Conservation (phyloP, 73 alveolate genomes). For the Paramecium primaurelia region DNA sequence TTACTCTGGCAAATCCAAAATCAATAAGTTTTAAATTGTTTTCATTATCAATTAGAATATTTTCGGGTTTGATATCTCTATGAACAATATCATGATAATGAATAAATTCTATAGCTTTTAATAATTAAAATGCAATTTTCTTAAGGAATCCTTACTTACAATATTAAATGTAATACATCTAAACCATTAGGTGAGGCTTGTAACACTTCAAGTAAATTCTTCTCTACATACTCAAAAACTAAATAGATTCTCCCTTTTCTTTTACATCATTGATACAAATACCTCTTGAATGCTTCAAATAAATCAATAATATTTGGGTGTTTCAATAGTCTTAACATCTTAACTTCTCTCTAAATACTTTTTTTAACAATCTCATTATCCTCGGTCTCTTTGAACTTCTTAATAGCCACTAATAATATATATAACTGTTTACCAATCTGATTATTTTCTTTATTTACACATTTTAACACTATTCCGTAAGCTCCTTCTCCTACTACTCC, state of each 20-base stretch:
- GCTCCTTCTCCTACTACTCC: slow-evolving; percentile 92
- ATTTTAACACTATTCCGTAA: slow-evolving; percentile 86
- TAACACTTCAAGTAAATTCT: slow-evolving; percentile 89
- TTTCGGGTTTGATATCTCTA: slow-evolving; percentile 61
- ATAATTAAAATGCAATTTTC: not conserved
- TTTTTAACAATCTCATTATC: slow-evolving; percentile 86
- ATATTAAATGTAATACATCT: slow-evolving; percentile 61
- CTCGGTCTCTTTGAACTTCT: slow-evolving; percentile 84
- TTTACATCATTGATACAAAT: not conserved
- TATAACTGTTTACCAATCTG: slow-evolving; percentile 57
- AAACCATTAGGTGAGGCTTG: slow-evolving; percentile 91
- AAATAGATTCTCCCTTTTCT: slow-evolving; percentile 91
- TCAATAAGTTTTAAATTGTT: slow-evolving; percentile 77
- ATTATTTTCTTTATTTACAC: slow-evolving; percentile 75
- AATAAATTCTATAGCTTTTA: slow-evolving; percentile 47
- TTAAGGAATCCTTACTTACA: not conserved
- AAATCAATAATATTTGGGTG: slow-evolving; percentile 85
- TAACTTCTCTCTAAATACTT: slow-evolving; percentile 85
- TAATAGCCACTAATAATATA: slow-evolving; percentile 64
- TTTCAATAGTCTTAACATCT: slow-evolving; percentile 74
- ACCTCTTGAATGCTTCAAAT: slow-evolving; percentile 73
- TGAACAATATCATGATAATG: slow-evolving; percentile 51
- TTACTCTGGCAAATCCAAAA: slow-evolving; percentile 84
- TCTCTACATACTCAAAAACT: slow-evolving; percentile 97
- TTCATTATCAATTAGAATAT: slow-evolving; percentile 40